Percentiles rank a stretch among this genome's conserved stretches.
Conservation (phyloP, 805 yeast genomes). For the Isabelozyma pseudorhagii region DNA sequence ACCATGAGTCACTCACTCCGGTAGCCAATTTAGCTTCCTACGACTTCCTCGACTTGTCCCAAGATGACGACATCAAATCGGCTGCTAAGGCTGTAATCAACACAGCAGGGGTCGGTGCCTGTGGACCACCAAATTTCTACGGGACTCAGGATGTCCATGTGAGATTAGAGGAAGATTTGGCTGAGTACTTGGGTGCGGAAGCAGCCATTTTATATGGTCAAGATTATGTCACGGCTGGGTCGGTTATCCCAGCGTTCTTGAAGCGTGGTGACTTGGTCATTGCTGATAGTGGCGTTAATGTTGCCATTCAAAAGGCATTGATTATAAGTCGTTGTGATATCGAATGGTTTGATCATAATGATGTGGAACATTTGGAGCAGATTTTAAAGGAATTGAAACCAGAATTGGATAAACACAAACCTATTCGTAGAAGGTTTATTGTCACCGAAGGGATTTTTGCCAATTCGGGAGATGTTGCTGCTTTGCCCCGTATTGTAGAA, state of each 20-base stretch:
- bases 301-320: conserved; percentile 85
- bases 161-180: conserved; percentile 69
- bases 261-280: conserved; percentile 93
- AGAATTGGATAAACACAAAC: conserved; percentile 60
- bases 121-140: conserved; percentile 97
- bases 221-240: conserved; percentile 81
- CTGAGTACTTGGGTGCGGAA: conserved; percentile 74
- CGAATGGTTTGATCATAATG: conserved; percentile 83
- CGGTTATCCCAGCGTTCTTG: conserved; percentile 88
- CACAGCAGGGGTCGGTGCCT: conserved; percentile 90
- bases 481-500: conserved; percentile 63
- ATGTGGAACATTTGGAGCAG: conserved; percentile 74
- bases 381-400: conserved; percentile 61
- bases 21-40: conserved; percentile 67
- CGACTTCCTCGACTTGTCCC: conserved; percentile 68
- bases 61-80: conserved; percentile 41
- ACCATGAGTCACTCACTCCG: conserved; percentile 18
- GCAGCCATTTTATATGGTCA: conserved; percentile 87
- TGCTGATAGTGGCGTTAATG: conserved; percentile 74
- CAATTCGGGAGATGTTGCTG: conserved; percentile 75
- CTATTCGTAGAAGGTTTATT: conserved; percentile 85
- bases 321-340: conserved; percentile 83
- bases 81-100: conserved; percentile 58
- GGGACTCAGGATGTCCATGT: conserved; percentile 93
- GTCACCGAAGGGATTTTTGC: conserved; percentile 89